Base-by-base conservation (phyloP, 148 eudicot species). In the Persicaria tinctoria region DNA sequence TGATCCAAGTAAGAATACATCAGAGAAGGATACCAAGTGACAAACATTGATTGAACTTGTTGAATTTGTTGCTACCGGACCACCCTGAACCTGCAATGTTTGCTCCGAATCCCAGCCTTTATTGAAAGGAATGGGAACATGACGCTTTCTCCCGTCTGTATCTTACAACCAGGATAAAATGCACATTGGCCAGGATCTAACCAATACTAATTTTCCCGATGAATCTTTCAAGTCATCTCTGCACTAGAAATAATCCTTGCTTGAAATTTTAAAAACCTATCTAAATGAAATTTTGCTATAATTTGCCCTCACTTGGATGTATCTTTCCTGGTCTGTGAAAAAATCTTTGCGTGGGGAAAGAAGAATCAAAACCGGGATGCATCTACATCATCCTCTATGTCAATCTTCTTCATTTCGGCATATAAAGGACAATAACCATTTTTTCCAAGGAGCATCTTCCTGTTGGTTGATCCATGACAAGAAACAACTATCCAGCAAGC, bases 401-500 rank as follows among this genome's bases (percentile, higher is more conserved):
- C 84, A 84, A 73, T 85, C 82, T 78, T 84, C 76, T 84, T 89
- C 88, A 78, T 90, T 82, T 45, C 80, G 59, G 38, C 75, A 71
- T 74, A 76, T 72, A 64, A 86, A 63, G 41, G 89, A 79, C 55
- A 73, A 75, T 46, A 94, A 82, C 96, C 96, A 91, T 72, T 87
- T 85, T 74, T 94, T 94, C 98, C 98, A 94, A 7, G 91, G 79
- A 49, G 97, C 98, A 75, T 94, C 96, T 78, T 88, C 79, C 82
- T 94, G 98, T 76, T 94, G 98, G 80, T 93, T 97, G 16, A 93
- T 70, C 98, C 98, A 93, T 7, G 98, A 93, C 78, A 93, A 84
- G 76, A 94, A 91, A 73, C 93, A 94, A 82, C 98, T 94, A 82
- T 94, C 98, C 74, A 94, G 78, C 88, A 94, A 83, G 84, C 97